These are phyloP conservation scores for Plantago lanceolata DNA, from an alignment of 305 asterid genomes.

Conservation along the genomic window DNA sequence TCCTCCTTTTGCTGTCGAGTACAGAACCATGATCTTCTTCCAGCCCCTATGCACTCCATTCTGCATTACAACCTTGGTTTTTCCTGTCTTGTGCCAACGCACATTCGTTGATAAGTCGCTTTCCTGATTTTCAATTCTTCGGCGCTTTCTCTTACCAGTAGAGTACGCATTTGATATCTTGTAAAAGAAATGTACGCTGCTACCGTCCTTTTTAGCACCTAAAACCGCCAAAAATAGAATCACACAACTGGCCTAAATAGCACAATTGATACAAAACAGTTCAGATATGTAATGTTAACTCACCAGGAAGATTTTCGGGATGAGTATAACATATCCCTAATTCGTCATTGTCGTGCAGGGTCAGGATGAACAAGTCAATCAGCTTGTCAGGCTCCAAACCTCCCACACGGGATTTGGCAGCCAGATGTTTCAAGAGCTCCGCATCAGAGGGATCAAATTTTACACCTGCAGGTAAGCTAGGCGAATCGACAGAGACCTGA, in stretches of 20 bases:
- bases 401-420: slow-evolving; percentile 63
- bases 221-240: slow-evolving; percentile 8
- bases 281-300: slow-evolving; percentile 13
- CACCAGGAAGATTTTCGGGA: slow-evolving; percentile 97
- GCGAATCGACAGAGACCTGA: slow-evolving; percentile 64
- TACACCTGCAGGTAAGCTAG: slow-evolving; percentile 77
- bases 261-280: neutral
- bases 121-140: slow-evolving; percentile 47
- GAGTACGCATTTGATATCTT: slow-evolving; percentile 58
- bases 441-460: slow-evolving; percentile 85
- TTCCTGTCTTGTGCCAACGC: slow-evolving; percentile 98
- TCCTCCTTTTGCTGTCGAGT: slow-evolving; percentile 39
- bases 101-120: slow-evolving; percentile 27
- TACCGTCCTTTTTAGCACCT: slow-evolving; percentile 91
- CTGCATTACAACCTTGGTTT: slow-evolving; percentile 60
- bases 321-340: slow-evolving; percentile 75
- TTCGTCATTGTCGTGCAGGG: slow-evolving; percentile 56
- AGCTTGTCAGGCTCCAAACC: slow-evolving; percentile 42
- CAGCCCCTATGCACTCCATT: slow-evolving; percentile 64
- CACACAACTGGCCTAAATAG: neutral
- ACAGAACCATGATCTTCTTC: slow-evolving; percentile 90
- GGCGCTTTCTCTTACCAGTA: slow-evolving; percentile 76
- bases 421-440: slow-evolving; percentile 72
- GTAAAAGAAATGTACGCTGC: slow-evolving; percentile 68
- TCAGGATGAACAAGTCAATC: slow-evolving; percentile 77